Conservation (phyloP, 208 protist genomes). For the Acanthamoeba lugdunensis region DNA sequence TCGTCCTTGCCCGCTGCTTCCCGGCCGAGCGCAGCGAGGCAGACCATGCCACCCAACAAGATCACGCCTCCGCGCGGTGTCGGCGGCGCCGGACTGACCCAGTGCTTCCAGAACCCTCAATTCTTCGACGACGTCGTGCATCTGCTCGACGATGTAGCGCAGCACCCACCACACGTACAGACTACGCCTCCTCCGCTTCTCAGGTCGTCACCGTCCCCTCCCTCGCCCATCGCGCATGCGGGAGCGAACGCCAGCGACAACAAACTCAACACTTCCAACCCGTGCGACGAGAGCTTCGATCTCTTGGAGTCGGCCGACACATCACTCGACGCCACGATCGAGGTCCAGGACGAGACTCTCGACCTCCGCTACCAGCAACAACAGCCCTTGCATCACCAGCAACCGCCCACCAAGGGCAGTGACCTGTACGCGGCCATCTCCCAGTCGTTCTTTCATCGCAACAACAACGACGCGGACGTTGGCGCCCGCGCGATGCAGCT, state of each 20-base stretch:
- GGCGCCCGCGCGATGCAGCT: conserved; percentile 2
- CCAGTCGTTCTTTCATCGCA: background rate
- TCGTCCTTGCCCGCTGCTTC: no score
- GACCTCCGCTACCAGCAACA: background rate
- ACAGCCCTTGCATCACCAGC: no score
- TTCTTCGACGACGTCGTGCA: conserved; percentile 31
- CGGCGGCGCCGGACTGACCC: background rate
- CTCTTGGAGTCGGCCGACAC: background rate
- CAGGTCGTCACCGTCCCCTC: background rate
- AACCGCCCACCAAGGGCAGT: background rate
- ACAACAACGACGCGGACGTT: background rate
- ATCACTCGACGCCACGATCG: background rate
- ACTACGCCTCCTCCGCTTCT: background rate
- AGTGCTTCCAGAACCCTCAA: conserved; percentile 34
- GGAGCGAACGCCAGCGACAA: background rate
- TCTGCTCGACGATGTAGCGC: conserved; percentile 21
- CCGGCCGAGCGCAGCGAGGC: background rate
- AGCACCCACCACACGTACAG: background rate
- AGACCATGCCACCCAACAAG: background rate
- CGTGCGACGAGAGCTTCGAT: conserved; percentile 20
- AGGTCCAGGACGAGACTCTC: background rate
- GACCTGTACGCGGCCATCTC: conserved; percentile 6
- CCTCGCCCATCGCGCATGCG: background rate
- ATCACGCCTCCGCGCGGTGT: background rate
- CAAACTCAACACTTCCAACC: background rate